Evolutionary conservation across 441 rosid genomes (phyloP), one percentile per base, ranked within the genome.

Genomic region (Jatropha multifida): DNA sequence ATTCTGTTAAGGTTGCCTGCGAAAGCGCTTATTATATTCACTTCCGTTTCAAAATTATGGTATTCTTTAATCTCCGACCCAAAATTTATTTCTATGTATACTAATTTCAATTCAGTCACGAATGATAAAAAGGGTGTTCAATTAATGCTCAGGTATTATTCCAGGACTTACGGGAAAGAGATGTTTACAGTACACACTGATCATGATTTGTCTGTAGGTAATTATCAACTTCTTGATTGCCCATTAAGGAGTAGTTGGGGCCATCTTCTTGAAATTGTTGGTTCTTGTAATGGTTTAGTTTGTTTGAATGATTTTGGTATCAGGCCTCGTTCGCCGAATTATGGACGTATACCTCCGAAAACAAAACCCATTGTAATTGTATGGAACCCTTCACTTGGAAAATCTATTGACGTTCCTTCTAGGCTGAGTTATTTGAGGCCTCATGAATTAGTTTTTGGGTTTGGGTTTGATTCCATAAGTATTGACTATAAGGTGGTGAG

Each of bases 221-320:
- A 64, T 7, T 17, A 37, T 32, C n/a, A 51, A 49, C 7, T 2
- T 7, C 20, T 68, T 37, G 72, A 68, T 68, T 68, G 68, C 7
- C 72, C 72, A 51, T 0, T 68, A 17, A 68, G 11, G 59, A 68
- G 44, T 64, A 40, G 12, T 38, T 4, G 7, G 15, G 68, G 48
- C 7, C 32, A 38, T 68, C 40, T 49, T 68, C 23, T 68, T 49
- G 44, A 32, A 7, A 6, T 51, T 13, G 60, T 51, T 27, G 72
- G 60, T 51, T 49, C 60, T 18, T 68, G 59, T 68, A 49, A 68
- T 68, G 72, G 72, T 13, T 68, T 68, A 37, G 38, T 68, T 52
- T 68, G 72, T 51, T 51, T 68, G 72, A 23, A 12, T 51, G 72
- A 68, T 67, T 10, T 5, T 20, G 37, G 3, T 4, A 9, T 7